phyloP scores from a whole-genome alignment of 164 flowering plant genomes.

The Vitis cinerea region DNA sequence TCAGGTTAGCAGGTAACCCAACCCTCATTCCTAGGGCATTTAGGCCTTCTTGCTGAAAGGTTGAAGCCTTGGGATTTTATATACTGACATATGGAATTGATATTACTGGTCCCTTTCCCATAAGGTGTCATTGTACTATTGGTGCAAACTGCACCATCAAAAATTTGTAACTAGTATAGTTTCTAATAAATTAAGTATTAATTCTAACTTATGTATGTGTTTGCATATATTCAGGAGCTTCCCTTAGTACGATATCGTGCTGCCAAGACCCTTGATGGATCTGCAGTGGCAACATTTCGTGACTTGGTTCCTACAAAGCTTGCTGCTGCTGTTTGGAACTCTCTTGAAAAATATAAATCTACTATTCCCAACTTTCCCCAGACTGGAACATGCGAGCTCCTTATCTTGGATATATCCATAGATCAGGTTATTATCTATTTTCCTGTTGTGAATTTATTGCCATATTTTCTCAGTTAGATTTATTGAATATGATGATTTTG shows the following conservation, averaged over 20 bases:
- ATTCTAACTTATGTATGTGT: background rate
- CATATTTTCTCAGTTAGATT: background rate
- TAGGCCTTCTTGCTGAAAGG: too few relatives aligned
- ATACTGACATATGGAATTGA: too few relatives aligned
- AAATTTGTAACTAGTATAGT: background rate
- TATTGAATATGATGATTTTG: conserved; percentile 10
- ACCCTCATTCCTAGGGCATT: too few relatives aligned
- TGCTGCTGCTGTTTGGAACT: conserved; percentile 80
- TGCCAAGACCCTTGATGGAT: conserved; percentile 53
- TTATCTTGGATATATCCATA: conserved; percentile 88
- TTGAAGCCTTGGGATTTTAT: too few relatives aligned
- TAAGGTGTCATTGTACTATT: background rate
- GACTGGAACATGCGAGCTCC: conserved; percentile 89
- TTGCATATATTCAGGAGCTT: conserved; percentile 55
- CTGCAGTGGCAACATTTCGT: conserved; percentile 46
- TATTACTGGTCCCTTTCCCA: too few relatives aligned
- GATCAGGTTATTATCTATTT: conserved; percentile 68
- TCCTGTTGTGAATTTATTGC: background rate
- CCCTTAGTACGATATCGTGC: conserved; percentile 80
- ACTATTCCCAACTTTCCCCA: conserved; percentile 83
- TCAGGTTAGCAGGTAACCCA: too few relatives aligned
- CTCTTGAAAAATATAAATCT: conserved; percentile 66
- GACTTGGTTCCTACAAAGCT: conserved; percentile 79
- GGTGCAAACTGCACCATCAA: background rate
- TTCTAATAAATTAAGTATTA: background rate